Base-by-base conservation (phyloP, 495 filamentous ascomycete genomes). In the Penicillium silybi region DNA sequence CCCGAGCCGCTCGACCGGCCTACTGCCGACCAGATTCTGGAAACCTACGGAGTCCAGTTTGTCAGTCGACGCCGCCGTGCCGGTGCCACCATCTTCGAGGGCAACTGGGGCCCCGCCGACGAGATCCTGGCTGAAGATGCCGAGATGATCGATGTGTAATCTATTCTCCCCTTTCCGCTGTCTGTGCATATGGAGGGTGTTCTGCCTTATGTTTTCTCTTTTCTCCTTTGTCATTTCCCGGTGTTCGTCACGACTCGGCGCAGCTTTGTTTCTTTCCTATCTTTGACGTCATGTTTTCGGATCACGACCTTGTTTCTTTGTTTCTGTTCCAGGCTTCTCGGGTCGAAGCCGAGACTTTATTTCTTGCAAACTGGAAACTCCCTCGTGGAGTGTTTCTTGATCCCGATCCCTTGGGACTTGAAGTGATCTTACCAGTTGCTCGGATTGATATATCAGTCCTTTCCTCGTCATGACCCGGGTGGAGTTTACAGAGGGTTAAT, bases 31-130 rank as follows among this genome's bases (percentile, higher is more conserved):
- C 81, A 95, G 52, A 69, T 97, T 10, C 75, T 96, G 42, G 63
- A 71, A 41, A 75, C 78, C 2, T 81, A 80, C 35, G 86, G 88
- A 17, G 77, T 93, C 20, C 77, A 76, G 51, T 98, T 95, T 85
- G 86, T 90, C 17, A 79, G 80, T 48, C 64, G 65, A 41, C 84
- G 90, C 52, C 84, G 89, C 29, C 83, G 84, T 41, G 88, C 90
- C 20, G 88, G 89, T 23, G 95, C 95, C 19, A 95, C 88, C 9
- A 84, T 97, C 44, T 97, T 85, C 54, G 93, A 98, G 72, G 95
- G 93, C 57, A 91, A 89, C 64, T 98, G 90, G 89, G 93, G 93
- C 1, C 93, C 92, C 35, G 82, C 82, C 10, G 85, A 89, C 54
- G 80, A 86, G 50, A 76, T 88, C 23, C 71, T 89, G 53, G 76